Evolutionary conservation across 1,284 basidiomycete species (phyloP).

Genomic region (Sporisorium reilianum): DNA sequence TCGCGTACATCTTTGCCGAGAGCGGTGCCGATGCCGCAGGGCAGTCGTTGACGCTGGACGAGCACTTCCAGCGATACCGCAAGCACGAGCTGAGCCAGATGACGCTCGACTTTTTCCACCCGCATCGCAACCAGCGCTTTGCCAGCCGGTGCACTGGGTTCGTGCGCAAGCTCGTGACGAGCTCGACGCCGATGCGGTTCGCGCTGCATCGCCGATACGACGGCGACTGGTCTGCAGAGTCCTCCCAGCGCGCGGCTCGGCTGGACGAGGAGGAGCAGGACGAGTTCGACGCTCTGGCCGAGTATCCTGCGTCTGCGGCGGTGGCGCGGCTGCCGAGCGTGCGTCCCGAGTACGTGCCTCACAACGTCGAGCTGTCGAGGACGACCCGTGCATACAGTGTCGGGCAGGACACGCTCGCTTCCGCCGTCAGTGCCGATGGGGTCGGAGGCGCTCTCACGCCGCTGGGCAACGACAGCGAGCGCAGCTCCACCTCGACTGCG

Average conservation of each 20-base stretch:
- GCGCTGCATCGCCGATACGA: slow-evolving; percentile 63
- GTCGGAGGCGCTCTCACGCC: not conserved
- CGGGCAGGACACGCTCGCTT: slow-evolving; percentile 22
- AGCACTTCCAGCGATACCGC: slow-evolving; percentile 66
- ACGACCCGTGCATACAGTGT: slow-evolving; percentile 14
- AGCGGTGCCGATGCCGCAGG: slow-evolving; percentile 20
- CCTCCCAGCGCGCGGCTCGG: slow-evolving; percentile 6
- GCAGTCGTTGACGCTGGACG: slow-evolving; percentile 10
- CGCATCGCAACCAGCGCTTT: slow-evolving; percentile 69
- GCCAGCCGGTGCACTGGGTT: slow-evolving; percentile 71
- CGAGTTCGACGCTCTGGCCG: slow-evolving; percentile 69
- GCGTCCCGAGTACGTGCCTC: slow-evolving; percentile 24
- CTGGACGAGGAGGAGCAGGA: slow-evolving; percentile 69
- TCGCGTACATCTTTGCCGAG: slow-evolving; percentile 58
- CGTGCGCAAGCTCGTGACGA: slow-evolving; percentile 71
- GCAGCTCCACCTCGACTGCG: slow-evolving; percentile 27
- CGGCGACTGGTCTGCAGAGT: not conserved
- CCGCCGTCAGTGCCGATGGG: not conserved
- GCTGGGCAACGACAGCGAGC: slow-evolving; percentile 8
- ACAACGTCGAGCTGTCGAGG: not conserved
- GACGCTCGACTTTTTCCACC: slow-evolving; percentile 72
- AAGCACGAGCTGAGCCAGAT: slow-evolving; percentile 72
- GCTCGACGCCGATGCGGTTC: slow-evolving; percentile 70
- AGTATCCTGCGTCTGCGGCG: slow-evolving; percentile 39
- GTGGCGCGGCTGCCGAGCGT: slow-evolving; percentile 31